Evolutionary conservation across 225 moss, liverwort and hornwort genomes (phyloP), one percentile per base, ranked within the genome.

Genomic region (Physcomitrellopsis africana): DNA sequence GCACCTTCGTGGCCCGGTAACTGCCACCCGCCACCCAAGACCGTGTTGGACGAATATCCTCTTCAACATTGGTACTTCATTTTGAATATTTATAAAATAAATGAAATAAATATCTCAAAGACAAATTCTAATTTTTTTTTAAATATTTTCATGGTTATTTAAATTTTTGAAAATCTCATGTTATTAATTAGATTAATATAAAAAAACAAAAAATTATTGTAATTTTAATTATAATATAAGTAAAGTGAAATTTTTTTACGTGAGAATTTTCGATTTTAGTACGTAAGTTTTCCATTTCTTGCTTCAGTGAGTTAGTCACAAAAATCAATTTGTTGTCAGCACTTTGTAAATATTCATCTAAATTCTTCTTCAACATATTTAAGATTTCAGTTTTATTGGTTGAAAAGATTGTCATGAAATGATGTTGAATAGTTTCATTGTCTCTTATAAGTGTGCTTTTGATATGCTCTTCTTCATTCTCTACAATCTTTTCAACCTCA

Each of bases 341-440:
- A 59, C 19, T 85, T 76, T 93, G 86, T 10, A 84, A 72, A 6
- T 51, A 84, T 61, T 81, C 87, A 20, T 92, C 89, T 45, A 97
- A 69, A n/a, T 94, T 93, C 66, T 73, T 65, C 64, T 81, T 93
- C 65, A 93, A 75, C 54, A 77, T 80, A 79, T 84, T 85, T 32
- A 87, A 57, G 26, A 94, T 76, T 68, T 97, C 94, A 47, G 23
- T 67, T 63, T 94, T 97, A 42, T 85, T 97, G 11, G 81, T 85
- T 22, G 79, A 73, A 46, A 77, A 81, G 11, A 86, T 61, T 11
- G 84, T 82, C 45, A 93, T 65, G 49, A 93, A 42, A 65, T 93
- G 94, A 11, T 69, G 75, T 77, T 89, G 86, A 24, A 79, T 85
- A 12, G 71, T 79, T 5, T 76, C 54, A 67, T 83, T 86, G 77